Percentiles rank a stretch among this genome's conserved stretches.
Conservation (phyloP, 2,329 filamentous ascomycete species). For the Penicillium crustosum region DNA sequence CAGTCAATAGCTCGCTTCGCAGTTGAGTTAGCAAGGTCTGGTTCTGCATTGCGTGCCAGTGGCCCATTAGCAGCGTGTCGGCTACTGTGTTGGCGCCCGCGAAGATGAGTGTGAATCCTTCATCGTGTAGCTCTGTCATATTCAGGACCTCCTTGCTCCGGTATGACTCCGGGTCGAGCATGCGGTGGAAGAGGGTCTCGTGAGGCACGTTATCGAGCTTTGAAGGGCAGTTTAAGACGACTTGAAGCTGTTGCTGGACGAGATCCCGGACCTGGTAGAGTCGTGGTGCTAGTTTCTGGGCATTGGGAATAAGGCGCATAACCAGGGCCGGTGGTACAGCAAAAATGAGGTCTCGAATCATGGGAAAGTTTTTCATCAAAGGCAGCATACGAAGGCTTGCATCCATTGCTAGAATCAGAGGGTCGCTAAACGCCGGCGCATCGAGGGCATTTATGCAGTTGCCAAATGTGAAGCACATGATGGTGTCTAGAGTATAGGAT, state of each 20-base stretch:
- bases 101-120: constrained; percentile 14
- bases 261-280: background rate
- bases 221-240: background rate
- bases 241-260: background rate
- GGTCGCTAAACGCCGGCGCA: constrained; percentile 10
- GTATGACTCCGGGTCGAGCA: background rate
- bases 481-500: constrained; percentile 13
- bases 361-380: background rate
- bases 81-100: constrained; percentile 14
- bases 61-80: constrained; percentile 11
- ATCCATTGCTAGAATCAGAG: background rate
- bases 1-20: background rate
- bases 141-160: constrained; percentile 3
- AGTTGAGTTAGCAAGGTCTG: background rate
- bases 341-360: background rate
- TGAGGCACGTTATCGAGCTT: background rate
- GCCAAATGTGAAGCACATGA: constrained; percentile 14
- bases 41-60: constrained; percentile 8
- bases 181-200: background rate
- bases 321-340: background rate
- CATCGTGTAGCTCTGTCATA: constrained; percentile 9
- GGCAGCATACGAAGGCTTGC: constrained; percentile 1
- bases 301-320: background rate
- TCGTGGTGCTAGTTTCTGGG: background rate
- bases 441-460: constrained; percentile 11